These are phyloP conservation scores for Pichia sp. DNA, from an alignment of 1,139 yeast species.

Conservation along the genomic window DNA sequence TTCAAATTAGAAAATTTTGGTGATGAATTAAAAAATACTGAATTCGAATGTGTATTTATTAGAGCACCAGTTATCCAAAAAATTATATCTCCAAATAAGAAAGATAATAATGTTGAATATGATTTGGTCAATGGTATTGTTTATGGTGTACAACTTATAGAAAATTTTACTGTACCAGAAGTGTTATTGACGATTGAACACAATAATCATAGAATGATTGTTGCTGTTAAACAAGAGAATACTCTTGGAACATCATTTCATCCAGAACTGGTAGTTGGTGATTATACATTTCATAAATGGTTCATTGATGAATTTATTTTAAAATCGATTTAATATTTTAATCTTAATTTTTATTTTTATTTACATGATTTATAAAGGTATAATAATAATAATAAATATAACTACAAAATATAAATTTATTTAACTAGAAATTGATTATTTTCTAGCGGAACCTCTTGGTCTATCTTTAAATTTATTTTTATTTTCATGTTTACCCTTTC, in stretches of 20 bases:
- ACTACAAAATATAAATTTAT: too few relatives aligned
- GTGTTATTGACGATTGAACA: slow-evolving; percentile 35
- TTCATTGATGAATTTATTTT: slow-evolving; percentile 46
- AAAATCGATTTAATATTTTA: too few relatives aligned
- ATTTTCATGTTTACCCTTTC: slow-evolving; percentile 82
- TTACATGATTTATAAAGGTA: background rate
- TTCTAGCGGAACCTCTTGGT: slow-evolving; percentile 46
- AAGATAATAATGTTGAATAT: background rate
- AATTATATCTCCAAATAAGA: slow-evolving; percentile 22
- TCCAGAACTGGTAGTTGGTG: slow-evolving; percentile 59
- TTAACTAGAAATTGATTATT: too few relatives aligned
- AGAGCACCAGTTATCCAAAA: slow-evolving; percentile 69
- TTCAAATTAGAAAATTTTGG: slow-evolving; percentile 39
- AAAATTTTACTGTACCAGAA: slow-evolving; percentile 32
- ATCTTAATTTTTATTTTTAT: too few relatives aligned
- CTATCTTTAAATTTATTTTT: slow-evolving; percentile 81
- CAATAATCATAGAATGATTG: too few relatives aligned
- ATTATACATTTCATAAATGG: slow-evolving; percentile 65
- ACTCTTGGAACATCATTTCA: slow-evolving; percentile 75
- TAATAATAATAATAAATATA: too few relatives aligned
- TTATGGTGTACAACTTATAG: background rate
- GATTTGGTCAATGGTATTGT: slow-evolving; percentile 1
- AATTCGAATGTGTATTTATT: slow-evolving; percentile 61
- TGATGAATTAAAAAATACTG: slow-evolving; percentile 30
- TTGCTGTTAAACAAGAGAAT: slow-evolving; percentile 68